Evolutionary conservation across 2,329 filamentous ascomycete genomes (phyloP).

Genomic region (Verticillium zaregamsianum): DNA sequence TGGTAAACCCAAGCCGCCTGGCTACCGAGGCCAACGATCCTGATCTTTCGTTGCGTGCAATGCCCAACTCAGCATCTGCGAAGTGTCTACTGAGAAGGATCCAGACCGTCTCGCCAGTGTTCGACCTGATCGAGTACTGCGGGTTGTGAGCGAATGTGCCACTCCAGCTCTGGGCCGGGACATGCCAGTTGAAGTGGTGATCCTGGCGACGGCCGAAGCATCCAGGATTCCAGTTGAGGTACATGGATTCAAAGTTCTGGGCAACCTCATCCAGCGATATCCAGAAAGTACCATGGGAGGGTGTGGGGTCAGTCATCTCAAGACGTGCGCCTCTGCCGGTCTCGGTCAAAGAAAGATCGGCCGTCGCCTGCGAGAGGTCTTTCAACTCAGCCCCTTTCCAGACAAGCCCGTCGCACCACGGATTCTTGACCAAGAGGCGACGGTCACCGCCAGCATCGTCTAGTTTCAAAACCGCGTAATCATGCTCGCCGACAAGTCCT

Average conservation of each 20-base stretch:
- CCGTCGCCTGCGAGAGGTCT: background rate
- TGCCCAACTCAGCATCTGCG: conserved; percentile 59
- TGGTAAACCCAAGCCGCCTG: conserved; percentile 73
- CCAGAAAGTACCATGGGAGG: conserved; percentile 74
- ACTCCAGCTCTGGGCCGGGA: conserved; percentile 44
- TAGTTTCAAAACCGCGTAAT: conserved; percentile 87
- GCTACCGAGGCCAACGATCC: conserved; percentile 39
- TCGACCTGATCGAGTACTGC: conserved; percentile 66
- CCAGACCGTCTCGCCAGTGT: conserved; percentile 65
- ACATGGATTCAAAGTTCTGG: conserved; percentile 92
- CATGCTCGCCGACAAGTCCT: conserved; percentile 84
- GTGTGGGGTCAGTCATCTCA: conserved; percentile 13
- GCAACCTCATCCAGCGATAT: conserved; percentile 83
- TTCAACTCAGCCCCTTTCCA: conserved; percentile 49
- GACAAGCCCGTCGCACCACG: conserved; percentile 80
- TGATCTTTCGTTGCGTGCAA: conserved; percentile 38
- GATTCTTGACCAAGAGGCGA: conserved; percentile 85
- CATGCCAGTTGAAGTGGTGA: conserved; percentile 82
- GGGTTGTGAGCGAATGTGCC: conserved; percentile 61
- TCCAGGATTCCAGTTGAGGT: conserved; percentile 93
- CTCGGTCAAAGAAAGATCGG: background rate
- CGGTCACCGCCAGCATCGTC: conserved; percentile 56
- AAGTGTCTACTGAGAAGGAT: conserved; percentile 85
- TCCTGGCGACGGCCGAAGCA: conserved; percentile 81
- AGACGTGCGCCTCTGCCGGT: background rate